Conservation (phyloP, 148 eudicot genomes). For the Euryodendron excelsum region DNA sequence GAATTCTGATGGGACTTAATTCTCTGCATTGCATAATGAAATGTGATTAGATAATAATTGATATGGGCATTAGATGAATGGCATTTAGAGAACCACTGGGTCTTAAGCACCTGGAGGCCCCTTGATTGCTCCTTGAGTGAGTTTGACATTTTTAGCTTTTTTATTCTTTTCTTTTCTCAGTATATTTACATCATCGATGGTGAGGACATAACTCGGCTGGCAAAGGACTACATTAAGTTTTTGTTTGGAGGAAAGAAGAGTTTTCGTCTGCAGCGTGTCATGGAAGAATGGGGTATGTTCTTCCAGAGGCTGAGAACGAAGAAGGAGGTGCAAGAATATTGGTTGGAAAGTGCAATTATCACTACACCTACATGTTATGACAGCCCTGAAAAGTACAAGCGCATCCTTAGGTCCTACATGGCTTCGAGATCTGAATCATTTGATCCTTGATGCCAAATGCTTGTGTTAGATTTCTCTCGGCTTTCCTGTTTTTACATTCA, state of each 20-base stretch:
- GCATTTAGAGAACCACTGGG: neutral
- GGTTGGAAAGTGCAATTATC: constrained; percentile 56
- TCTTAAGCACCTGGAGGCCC: neutral
- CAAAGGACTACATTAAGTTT: constrained; percentile 45
- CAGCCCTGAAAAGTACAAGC: constrained; percentile 43
- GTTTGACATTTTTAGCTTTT: neutral
- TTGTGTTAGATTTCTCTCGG: no score
- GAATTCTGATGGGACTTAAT: neutral
- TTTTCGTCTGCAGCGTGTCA: constrained; percentile 40
- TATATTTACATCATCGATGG: constrained; percentile 67
- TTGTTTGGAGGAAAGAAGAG: constrained; percentile 48
- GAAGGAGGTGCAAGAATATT: constrained; percentile 26
- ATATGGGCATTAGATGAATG: neutral
- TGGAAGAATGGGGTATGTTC: constrained; percentile 39
- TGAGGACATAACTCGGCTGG: constrained; percentile 45
- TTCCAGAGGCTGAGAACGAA: constrained; percentile 27
- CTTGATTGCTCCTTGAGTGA: neutral
- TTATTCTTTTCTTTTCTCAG: constrained; percentile 45
- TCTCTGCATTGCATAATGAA: neutral
- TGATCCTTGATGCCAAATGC: no score
- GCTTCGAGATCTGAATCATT: constrained; percentile 2
- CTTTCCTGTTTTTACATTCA: no score
- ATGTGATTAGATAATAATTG: neutral
- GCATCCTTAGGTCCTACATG: constrained; percentile 16
- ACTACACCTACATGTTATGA: constrained; percentile 60